phyloP scores from a whole-genome alignment of 495 filamentous ascomycete species.

The Jackrogersella multiformis region DNA sequence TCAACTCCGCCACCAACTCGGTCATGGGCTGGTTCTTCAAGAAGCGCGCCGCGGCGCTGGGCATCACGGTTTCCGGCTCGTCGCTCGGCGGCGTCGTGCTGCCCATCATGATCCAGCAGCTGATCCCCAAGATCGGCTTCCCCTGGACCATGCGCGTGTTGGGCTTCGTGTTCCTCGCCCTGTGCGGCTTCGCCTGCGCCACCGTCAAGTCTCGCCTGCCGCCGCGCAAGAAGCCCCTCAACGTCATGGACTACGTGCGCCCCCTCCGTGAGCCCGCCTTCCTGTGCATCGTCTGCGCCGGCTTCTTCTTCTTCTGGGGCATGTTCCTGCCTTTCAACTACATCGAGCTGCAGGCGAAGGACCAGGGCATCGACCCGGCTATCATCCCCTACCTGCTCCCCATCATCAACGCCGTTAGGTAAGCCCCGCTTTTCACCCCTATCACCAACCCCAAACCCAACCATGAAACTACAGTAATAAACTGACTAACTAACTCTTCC shows the following conservation, averaged over 20 bases:
- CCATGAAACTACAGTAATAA: not conserved
- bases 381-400: constrained; percentile 73
- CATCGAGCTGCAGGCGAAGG: constrained; percentile 66
- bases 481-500: too few species aligned
- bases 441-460: not conserved
- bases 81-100: constrained; percentile 74
- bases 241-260: constrained; percentile 62
- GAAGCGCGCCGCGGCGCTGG: constrained; percentile 72
- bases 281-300: constrained; percentile 57
- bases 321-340: constrained; percentile 80
- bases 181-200: constrained; percentile 69
- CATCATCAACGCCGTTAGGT: constrained; percentile 77
- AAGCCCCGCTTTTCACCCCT: constrained; percentile 26
- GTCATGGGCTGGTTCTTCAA: constrained; percentile 75
- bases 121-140: constrained; percentile 73
- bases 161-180: constrained; percentile 73
- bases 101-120: constrained; percentile 73
- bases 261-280: constrained; percentile 70
- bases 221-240: constrained; percentile 63
- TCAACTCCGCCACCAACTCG: constrained; percentile 69
- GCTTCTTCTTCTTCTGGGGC: constrained; percentile 74
- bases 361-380: constrained; percentile 65
- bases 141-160: constrained; percentile 75
- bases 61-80: constrained; percentile 72
- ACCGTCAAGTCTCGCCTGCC: constrained; percentile 72